Percentiles rank a stretch among this genome's conserved stretches.
These are phyloP conservation scores for Chrysoporthe deuterocubensis DNA, from an alignment of 2,329 filamentous ascomycete species.

Conservation along the genomic window DNA sequence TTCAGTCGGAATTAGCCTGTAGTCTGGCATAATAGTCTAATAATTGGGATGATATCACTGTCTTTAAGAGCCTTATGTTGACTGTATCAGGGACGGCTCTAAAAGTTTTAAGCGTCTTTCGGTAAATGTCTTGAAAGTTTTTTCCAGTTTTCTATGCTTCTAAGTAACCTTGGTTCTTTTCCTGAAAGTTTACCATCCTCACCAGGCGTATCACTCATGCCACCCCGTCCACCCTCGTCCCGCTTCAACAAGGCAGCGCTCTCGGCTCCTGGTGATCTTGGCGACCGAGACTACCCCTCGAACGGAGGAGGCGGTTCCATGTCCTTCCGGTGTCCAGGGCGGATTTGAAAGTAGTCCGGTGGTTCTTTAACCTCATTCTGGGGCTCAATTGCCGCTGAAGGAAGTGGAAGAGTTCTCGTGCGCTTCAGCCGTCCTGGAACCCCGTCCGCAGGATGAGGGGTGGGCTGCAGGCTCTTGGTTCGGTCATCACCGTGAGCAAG, in stretches of 20 bases:
- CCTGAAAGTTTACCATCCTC: conserved; percentile 67
- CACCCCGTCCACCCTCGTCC: conserved; percentile 19
- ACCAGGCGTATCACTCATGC: conserved; percentile 34
- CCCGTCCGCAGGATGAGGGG: conserved; percentile 34
- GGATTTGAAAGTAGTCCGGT: conserved; percentile 34
- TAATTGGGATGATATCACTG: too few species aligned
- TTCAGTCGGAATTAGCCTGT: too few species aligned
- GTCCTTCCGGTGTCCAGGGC: conserved; percentile 11
- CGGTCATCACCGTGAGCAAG: conserved; percentile 30
- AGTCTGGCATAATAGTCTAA: too few species aligned
- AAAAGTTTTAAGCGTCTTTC: too few species aligned
- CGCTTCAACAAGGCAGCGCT: neutral
- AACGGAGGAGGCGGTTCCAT: conserved; percentile 9
- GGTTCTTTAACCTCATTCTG: conserved; percentile 24
- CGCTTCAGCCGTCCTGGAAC: conserved; percentile 30
- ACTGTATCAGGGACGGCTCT: too few species aligned
- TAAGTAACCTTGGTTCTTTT: conserved; percentile 54
- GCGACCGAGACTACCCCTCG: conserved; percentile 21
- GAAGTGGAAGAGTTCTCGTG: conserved; percentile 31
- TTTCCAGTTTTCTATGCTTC: too few species aligned
- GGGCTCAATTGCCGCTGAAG: conserved; percentile 14
- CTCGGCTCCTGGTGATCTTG: conserved; percentile 26
- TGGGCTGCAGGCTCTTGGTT: conserved; percentile 29
- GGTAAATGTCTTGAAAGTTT: too few species aligned
- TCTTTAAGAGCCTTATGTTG: too few species aligned